Conservation (phyloP, 305 asterid genomes). For the Vinca major region DNA sequence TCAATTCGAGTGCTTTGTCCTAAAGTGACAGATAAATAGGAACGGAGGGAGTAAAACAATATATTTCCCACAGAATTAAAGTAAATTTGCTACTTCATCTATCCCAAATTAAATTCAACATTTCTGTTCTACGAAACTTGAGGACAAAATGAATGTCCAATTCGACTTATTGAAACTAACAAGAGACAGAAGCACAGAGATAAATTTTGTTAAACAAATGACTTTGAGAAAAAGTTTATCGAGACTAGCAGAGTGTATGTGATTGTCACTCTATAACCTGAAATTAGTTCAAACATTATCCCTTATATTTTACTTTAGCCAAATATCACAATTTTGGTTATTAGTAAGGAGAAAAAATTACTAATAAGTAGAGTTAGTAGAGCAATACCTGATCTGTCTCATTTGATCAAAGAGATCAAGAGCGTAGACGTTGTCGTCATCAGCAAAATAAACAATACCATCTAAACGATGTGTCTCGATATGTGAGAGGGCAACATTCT, state of each 20-base stretch:
- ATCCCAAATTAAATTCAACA: too few relatives aligned
- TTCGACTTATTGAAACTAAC: too few relatives aligned
- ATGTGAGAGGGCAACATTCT: constrained; percentile 66
- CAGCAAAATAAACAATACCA: constrained; percentile 72
- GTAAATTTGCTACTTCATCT: neutral
- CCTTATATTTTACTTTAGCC: neutral
- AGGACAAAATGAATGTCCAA: too few relatives aligned
- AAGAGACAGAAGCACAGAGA: too few relatives aligned
- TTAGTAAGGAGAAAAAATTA: neutral
- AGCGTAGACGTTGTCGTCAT: constrained; percentile 49
- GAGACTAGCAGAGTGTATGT: neutral
- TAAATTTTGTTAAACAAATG: too few relatives aligned
- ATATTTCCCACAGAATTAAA: neutral
- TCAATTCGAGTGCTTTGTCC: too few relatives aligned
- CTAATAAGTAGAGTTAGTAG: constrained; percentile 1
- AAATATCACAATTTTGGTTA: neutral
- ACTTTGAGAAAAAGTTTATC: neutral
- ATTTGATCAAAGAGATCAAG: constrained; percentile 51
- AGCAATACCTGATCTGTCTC: constrained; percentile 65
- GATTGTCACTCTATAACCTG: neutral
- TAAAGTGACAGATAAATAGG: too few relatives aligned
- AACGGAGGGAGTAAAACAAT: too few relatives aligned
- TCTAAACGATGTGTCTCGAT: constrained; percentile 60
- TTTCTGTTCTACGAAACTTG: too few relatives aligned
- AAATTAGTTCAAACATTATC: neutral